Conservation (phyloP, 495 filamentous ascomycete genomes). For the Stereocaulon alpinum region DNA sequence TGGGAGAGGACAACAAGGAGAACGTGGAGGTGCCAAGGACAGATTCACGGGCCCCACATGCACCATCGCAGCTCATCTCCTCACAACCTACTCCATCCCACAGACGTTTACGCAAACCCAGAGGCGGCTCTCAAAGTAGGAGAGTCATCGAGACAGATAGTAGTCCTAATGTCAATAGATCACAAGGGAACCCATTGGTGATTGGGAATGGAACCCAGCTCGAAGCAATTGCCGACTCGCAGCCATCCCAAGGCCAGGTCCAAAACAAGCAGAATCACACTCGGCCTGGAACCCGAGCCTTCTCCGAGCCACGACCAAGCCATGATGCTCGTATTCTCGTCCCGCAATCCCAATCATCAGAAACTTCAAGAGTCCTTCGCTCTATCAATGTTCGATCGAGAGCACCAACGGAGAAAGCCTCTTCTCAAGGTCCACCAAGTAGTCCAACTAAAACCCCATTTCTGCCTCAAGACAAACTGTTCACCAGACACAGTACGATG, state of each 20-base stretch:
- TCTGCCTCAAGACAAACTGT: neutral
- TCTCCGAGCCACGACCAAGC: constrained; percentile 13
- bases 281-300: constrained; percentile 12
- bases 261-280: neutral
- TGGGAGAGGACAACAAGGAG: constrained; percentile 42
- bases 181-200: constrained; percentile 2
- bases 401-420: neutral
- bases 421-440: neutral
- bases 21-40: constrained; percentile 30
- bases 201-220: constrained; percentile 19
- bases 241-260: constrained; percentile 30
- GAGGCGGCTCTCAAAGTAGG: neutral
- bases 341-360: constrained; percentile 27
- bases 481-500: neutral
- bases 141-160: neutral
- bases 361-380: constrained; percentile 20
- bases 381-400: constrained; percentile 11
- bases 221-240: constrained; percentile 38
- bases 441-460: neutral
- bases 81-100: constrained; percentile 24
- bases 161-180: constrained; percentile 8
- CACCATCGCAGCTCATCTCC: constrained; percentile 34
- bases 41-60: constrained; percentile 30
- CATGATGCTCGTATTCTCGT: constrained; percentile 20
- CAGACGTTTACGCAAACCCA: constrained; percentile 6